Evolutionary conservation across 2,329 filamentous ascomycete genomes (phyloP), one percentile per base, ranked within the genome.

Genomic region (Venturia pyrina): DNA sequence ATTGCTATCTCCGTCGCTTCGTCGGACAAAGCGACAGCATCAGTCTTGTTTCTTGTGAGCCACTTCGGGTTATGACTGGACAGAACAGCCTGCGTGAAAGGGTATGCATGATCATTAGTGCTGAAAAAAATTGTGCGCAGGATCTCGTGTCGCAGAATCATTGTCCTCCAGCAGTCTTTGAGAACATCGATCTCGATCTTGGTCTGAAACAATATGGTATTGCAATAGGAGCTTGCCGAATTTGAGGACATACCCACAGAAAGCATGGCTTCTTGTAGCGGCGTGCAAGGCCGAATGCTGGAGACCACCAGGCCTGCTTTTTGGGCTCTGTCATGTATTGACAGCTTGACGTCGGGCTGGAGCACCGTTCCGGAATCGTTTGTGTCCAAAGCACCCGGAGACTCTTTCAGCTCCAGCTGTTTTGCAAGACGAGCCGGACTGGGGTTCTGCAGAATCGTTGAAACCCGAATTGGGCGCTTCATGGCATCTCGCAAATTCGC

Each of bases 181-280:
- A 96, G 78, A 0, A 71, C 75, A 0, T 76, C 69, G 0, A 83
- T 67, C 43, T 86, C 75, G 0, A 81, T 78, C 5, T 75, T 76
- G 7, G 96, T 72, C 6, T 82, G 79, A 68, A 96, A 83, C 0
- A 88, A 75, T 66, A 90, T 85, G 61, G 84, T 84, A 73, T 96
- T 96, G 71, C 83, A 86, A 73, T 96, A 96, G 4, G 74, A 69
- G 34, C 77, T 77, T 10, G 85, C 83, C 2, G 86, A 87, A 11
- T 59, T 59, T 28, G 53, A 34, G 53, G 53, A 37, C 13, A 59
- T 21, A 34, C 53, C 53, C 5, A 37, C 32, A 21, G 53, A 37
- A 0, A 96, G 79, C 91, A 96, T 96, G 0, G 88, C 89, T 77
- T 96, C 89, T 74, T 97, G 93, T 0, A 97, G 78, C 0, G 92